These are phyloP conservation scores for Cercophora newfieldiana DNA, from an alignment of 495 filamentous ascomycete genomes.

Conservation along the genomic window DNA sequence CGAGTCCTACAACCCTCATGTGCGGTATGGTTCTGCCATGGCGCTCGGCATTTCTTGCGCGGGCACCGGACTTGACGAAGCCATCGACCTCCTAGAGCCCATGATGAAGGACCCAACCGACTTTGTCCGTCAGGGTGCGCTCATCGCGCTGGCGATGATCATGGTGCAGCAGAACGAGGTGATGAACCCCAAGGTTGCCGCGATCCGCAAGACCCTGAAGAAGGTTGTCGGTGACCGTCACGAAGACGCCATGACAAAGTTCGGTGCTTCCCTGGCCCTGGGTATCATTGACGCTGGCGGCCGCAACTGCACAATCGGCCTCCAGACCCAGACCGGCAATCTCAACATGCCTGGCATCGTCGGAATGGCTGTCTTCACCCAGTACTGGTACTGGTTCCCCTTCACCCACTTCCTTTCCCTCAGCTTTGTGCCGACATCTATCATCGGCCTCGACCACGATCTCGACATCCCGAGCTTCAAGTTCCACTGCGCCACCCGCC, in stretches of 20 bases:
- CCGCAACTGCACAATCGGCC: conserved; percentile 94
- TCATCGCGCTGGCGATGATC: conserved; percentile 95
- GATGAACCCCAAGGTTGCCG: conserved; percentile 87
- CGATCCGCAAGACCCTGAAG: conserved; percentile 79
- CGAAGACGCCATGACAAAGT: conserved; percentile 99
- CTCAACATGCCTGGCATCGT: conserved; percentile 97
- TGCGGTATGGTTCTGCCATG: conserved; percentile 97
- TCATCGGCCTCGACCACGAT: conserved; percentile 91
- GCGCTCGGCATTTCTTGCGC: conserved; percentile 97
- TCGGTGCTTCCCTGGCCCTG: conserved; percentile 87
- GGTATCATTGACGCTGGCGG: conserved; percentile 99
- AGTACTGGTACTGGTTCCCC: conserved; percentile 99
- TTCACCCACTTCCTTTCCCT: conserved; percentile 95
- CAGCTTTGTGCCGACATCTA: conserved; percentile 88
- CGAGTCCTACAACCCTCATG: conserved; percentile 98
- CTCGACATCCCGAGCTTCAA: conserved; percentile 95
- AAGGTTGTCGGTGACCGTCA: conserved; percentile 94
- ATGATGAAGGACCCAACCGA: conserved; percentile 99
- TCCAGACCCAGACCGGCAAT: conserved; percentile 97
- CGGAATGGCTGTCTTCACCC: conserved; percentile 95
- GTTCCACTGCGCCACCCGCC: conserved; percentile 89
- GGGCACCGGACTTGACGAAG: conserved; percentile 93
- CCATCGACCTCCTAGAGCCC: conserved; percentile 93
- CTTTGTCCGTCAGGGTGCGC: conserved; percentile 96
- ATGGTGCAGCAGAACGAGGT: conserved; percentile 96